Base-by-base conservation (phyloP, 1,139 yeast species). In the Candida sojae region DNA sequence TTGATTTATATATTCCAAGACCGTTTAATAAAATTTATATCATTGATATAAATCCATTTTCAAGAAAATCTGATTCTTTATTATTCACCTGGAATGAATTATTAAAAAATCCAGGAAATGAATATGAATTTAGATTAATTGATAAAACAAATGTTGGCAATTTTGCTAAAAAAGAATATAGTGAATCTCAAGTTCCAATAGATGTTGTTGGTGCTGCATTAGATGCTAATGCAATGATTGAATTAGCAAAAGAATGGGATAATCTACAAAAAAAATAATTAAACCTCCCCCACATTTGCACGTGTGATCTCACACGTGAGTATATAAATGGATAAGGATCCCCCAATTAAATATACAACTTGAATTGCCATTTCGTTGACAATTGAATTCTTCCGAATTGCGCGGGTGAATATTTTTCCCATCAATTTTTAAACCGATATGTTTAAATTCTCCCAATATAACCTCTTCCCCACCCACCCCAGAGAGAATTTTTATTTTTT, bases 151-250 rank as follows among this genome's bases (percentile, higher is more conserved):
- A 86, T 50, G 75, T 87, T 28, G 86, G 88, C 0, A 73, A 93
- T 31, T 89, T 91, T 68, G 86, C 89, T 0, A 70, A 83, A 0
- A 88, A 86, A 56, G 96, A 90, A 48, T 93, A 88, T 61, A 82
- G 96, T 3, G 96, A 92, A 60, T 90, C 86, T 61, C 92, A 88
- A 59, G 97, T 93, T 2, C 99, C 99, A 0, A 74, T 81, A 46
- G 99, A 93, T 58, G 83, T 95, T 30, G 86, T 93, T 5, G 95
- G 90, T 62, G 97, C 97, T 1, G 76, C 89, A 29, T 62, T 82
- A 53, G 83, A 88, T 58, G 75, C 89, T 0, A 72, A 73, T 25
- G 74, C 83, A 1, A 82, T 87, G 80, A 80, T 79, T 21, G 90
- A 86, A 49, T 68, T 87, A 51, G 83, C 87, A 1, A 71, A 75